Conservation (phyloP, 106 monocot species). For the Platanthera zijinensis region DNA sequence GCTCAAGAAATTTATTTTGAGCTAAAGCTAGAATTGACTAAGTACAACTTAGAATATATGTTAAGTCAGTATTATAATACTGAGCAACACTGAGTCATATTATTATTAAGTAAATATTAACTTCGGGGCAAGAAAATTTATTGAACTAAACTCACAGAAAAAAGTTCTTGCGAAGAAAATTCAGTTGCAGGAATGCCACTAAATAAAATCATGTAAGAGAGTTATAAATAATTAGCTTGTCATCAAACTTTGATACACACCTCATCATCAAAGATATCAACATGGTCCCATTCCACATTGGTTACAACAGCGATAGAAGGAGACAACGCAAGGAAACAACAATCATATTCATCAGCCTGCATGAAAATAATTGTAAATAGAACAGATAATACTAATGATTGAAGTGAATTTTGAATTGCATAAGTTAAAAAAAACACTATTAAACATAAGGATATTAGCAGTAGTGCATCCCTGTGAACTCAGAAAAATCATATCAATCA, state of each 20-base stretch:
- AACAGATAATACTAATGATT: not conserved
- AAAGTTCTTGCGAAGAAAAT: not conserved
- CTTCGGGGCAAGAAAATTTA: not conserved
- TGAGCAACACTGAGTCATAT: not conserved
- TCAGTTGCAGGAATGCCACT: not conserved
- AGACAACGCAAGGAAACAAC: slow-evolving; percentile 36
- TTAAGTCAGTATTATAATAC: not conserved
- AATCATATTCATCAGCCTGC: slow-evolving; percentile 53
- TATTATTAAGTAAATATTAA: not conserved
- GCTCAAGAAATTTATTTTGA: too few species aligned
- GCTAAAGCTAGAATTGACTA: too few species aligned
- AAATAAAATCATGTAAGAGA: not conserved
- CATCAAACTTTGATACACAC: slow-evolving; percentile 6
- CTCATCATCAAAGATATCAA: slow-evolving; percentile 34
- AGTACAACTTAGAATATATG: too few species aligned
- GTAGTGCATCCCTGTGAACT: too few species aligned
- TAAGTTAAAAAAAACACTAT: not conserved
- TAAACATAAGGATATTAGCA: not conserved
- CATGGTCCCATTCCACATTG: slow-evolving; percentile 48
- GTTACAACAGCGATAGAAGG: slow-evolving; percentile 39
- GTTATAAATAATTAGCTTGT: not conserved
- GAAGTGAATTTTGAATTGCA: not conserved
- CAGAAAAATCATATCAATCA: not conserved
- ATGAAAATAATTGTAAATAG: slow-evolving; percentile 1
- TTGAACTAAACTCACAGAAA: not conserved